Evolutionary conservation across 306 rosid genomes (phyloP).

Genomic region (Alnus rubra): DNA sequence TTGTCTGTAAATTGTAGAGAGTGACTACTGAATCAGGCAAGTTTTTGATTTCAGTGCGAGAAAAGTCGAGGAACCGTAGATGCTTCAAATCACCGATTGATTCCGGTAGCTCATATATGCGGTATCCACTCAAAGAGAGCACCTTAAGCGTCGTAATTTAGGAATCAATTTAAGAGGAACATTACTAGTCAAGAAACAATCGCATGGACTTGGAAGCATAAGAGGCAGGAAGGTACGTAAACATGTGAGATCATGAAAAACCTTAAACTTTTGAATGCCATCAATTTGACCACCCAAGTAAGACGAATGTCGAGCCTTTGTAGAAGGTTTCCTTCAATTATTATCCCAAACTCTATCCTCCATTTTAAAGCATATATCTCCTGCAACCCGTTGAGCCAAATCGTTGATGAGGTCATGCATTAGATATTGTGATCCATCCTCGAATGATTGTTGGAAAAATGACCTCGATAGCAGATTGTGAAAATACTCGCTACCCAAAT

Average conservation of each 20-base stretch:
- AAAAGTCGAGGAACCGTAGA: background rate
- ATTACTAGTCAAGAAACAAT: too few relatives aligned
- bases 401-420: conserved; percentile 22
- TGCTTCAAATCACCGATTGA: background rate
- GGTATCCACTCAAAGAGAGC: background rate
- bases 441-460: background rate
- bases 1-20: background rate
- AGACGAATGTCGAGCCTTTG: background rate
- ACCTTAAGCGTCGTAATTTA: background rate
- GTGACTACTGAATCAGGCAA: too few relatives aligned
- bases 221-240: conserved; percentile 62
- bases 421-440: too few relatives aligned
- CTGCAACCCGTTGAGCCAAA: background rate
- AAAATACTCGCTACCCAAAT: background rate
- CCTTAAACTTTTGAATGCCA: background rate
- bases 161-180: background rate
- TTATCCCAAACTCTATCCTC: accelerated
- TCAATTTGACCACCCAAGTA: too few relatives aligned
- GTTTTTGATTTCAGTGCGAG: too few relatives aligned
- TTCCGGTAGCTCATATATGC: background rate
- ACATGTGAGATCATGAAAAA: background rate
- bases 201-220: too few relatives aligned
- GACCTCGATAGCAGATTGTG: background rate
- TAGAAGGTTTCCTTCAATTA: background rate
- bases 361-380: accelerated